These are phyloP conservation scores for Beauveria australis DNA, from an alignment of 2,329 filamentous ascomycete genomes.

Conservation along the genomic window DNA sequence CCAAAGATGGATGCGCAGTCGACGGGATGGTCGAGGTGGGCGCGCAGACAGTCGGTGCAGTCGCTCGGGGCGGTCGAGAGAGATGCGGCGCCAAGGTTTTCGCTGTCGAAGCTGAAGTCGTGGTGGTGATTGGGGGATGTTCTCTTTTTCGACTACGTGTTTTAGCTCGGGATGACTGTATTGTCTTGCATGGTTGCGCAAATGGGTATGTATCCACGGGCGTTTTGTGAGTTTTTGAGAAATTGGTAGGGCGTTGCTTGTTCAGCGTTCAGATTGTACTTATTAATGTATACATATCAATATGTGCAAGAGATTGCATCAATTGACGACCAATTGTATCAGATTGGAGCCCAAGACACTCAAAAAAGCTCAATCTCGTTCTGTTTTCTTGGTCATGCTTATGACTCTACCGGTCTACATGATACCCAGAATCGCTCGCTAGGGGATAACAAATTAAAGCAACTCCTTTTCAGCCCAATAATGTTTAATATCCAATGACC, in stretches of 20 bases:
- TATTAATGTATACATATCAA: neutral
- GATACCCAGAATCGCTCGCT: neutral
- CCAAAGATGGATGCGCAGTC: neutral
- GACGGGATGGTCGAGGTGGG: neutral
- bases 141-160: neutral
- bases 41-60: neutral
- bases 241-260: neutral
- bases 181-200: neutral
- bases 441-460: neutral
- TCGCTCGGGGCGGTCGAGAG: constrained; percentile 1
- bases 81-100: neutral
- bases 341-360: neutral
- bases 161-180: neutral
- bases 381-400: neutral
- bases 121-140: neutral
- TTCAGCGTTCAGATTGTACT: neutral
- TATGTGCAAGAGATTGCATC: neutral
- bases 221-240: neutral
- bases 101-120: neutral
- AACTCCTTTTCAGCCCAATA: neutral
- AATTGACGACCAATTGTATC: too few relatives aligned
- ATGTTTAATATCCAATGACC: constrained; percentile 6
- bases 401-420: neutral
- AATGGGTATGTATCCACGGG: neutral
- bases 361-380: neutral